Percentiles rank a stretch among this genome's conserved stretches.
phyloP scores from a whole-genome alignment of 495 filamentous ascomycete species.

The Podospora fimiseda region DNA sequence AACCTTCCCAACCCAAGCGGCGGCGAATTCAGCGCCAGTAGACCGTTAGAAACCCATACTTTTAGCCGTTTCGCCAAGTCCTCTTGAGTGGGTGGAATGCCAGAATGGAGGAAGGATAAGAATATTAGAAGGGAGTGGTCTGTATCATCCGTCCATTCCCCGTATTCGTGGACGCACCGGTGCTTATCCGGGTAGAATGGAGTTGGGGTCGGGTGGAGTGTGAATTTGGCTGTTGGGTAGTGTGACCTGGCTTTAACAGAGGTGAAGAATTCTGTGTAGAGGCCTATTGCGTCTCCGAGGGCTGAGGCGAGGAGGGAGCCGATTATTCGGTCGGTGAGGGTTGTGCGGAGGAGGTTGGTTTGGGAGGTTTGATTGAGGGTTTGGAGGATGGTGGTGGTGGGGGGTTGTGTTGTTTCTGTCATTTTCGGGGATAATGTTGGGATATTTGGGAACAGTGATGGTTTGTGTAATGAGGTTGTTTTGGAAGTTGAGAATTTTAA shows the following conservation, averaged over 20 bases:
- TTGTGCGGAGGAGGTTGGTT: conserved; percentile 4
- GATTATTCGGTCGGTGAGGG: conserved; percentile 30
- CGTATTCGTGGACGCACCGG: conserved; percentile 28
- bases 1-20: neutral
- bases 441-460: no score
- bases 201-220: conserved; percentile 17
- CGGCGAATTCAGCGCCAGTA: neutral
- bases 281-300: conserved; percentile 43
- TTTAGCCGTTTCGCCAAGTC: neutral
- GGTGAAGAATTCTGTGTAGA: conserved; percentile 44
- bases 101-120: conserved; percentile 35
- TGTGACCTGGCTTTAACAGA: conserved; percentile 15
- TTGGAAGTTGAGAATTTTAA: no score
- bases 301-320: conserved; percentile 41
- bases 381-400: no score
- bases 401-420: no score
- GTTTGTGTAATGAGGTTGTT: no score
- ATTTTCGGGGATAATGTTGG: no score
- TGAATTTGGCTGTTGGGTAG: conserved; percentile 33
- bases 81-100: conserved; percentile 11
- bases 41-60: neutral
- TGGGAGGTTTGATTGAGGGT: no score
- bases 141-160: conserved; percentile 48
- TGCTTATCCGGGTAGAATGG: conserved; percentile 34
- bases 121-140: conserved; percentile 42